Percentiles rank a stretch among this genome's conserved stretches.
phyloP scores from a whole-genome alignment of 805 yeast genomes.

The Metschnikowia proteae region DNA sequence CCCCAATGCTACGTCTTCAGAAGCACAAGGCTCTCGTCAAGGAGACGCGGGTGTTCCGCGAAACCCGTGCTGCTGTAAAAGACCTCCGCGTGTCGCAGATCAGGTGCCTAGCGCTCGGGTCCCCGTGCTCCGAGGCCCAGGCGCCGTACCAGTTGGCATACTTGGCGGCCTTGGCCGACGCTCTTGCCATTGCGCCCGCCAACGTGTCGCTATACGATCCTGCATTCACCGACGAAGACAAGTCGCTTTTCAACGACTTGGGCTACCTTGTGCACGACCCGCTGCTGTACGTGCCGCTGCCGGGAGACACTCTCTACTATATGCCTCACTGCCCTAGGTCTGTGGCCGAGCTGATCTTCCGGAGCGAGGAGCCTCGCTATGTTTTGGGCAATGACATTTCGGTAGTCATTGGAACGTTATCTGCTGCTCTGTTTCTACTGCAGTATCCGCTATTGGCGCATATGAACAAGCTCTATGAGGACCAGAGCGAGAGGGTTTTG shows the following conservation, averaged over 20 bases:
- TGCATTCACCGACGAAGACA: constrained; percentile 49
- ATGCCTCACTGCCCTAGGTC: constrained; percentile 74
- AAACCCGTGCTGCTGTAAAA: background rate
- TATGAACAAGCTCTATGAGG: constrained; percentile 23
- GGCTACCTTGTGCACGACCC: constrained; percentile 16
- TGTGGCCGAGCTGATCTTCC: constrained; percentile 43
- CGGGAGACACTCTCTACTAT: constrained; percentile 40
- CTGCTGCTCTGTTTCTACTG: constrained; percentile 38
- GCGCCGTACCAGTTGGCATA: constrained; percentile 68
- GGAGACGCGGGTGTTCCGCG: background rate
- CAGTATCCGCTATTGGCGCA: constrained; percentile 45
- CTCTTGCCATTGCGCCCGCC: constrained; percentile 6
- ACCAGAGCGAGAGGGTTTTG: background rate
- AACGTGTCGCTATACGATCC: constrained; percentile 62
- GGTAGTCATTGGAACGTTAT: constrained; percentile 52
- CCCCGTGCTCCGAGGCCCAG: constrained; percentile 53
- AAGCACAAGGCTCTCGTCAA: background rate
- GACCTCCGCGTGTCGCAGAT: constrained; percentile 26
- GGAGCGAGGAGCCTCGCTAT: constrained; percentile 29
- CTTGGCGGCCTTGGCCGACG: constrained; percentile 38
- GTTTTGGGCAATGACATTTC: constrained; percentile 51
- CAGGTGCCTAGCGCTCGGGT: constrained; percentile 71
- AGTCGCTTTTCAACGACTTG: constrained; percentile 19
- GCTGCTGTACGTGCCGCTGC: background rate
- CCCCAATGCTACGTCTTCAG: background rate